Conservation (phyloP, 306 rosid species). For the Ormosia emarginata region DNA sequence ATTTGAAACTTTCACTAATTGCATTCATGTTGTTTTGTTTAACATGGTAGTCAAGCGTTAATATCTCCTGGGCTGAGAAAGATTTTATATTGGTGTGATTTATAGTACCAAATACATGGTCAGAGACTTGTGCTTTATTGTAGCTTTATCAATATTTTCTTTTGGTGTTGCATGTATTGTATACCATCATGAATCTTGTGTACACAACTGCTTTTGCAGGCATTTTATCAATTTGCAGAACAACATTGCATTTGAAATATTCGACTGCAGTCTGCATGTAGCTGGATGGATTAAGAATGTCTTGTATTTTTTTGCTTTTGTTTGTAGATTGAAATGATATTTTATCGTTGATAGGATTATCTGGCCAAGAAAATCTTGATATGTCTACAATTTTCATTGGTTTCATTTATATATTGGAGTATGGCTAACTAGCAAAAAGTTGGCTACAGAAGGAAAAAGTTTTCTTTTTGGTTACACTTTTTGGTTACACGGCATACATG, state of each 20-base stretch:
- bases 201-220: conserved; percentile 29
- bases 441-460: background rate
- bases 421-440: background rate
- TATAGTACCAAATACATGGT: conserved; percentile 19
- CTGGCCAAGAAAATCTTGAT: background rate
- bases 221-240: conserved; percentile 31
- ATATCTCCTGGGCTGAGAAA: conserved; percentile 15
- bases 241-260: conserved; percentile 29
- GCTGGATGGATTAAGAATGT: conserved; percentile 16
- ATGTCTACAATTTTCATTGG: background rate
- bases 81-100: conserved; percentile 33
- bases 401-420: background rate
- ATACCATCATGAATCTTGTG: conserved; percentile 35
- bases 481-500: too few relatives aligned
- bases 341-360: background rate
- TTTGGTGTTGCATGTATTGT: conserved; percentile 32
- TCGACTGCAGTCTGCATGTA: background rate
- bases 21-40: conserved; percentile 35
- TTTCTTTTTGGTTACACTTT: too few relatives aligned
- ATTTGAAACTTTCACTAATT: conserved; percentile 23
- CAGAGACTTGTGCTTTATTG: conserved; percentile 14
- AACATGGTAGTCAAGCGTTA: conserved; percentile 7
- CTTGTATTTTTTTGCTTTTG: background rate
- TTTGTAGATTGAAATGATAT: background rate
- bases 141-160: conserved; percentile 27